Evolutionary conservation across 1,284 basidiomycete species (phyloP), one percentile per base, ranked within the genome.

Genomic region (Trichosporon sp.): DNA sequence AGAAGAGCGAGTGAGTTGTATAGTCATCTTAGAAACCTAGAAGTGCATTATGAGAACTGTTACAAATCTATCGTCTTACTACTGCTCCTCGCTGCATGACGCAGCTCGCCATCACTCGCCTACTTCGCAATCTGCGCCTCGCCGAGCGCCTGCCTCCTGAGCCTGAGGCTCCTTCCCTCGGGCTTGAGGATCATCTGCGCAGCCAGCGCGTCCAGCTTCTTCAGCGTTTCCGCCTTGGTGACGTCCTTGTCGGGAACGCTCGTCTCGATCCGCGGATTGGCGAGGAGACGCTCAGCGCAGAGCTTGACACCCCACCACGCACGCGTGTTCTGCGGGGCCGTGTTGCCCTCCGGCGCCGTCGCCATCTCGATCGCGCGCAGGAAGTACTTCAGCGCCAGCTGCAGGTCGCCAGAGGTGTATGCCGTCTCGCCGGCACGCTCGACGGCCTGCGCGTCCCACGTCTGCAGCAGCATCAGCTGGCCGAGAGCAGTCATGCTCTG

Each of bases 261-360:
- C 0, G 76, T 78, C 48, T 76, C 71, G n/a, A 43, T 7, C 43
- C 37, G 21, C 38, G 66, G 19, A 1, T 31, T 2, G 2, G 46
- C 37, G 48, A 84, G 81, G 7, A 87, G 80, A 40, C 10, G 37
- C 91, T 66, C 76, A 94, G 93, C 35, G 59, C 59, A 63, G 71
- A 92, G 85, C 81, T 94, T 94, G 32, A 94, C 87, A 4, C 93
- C 94, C 83, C 91, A 91, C 92, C 93, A 97, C 4, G 92, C 91
- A 51, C 83, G 75, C 3, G 79, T 79, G 12, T 72, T 76, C 14
- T 31, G 59, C 31, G 59, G 59, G 14, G 6, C 8, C 32, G 32
- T 32, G 21, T 70, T 51, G 10, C 66, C 61, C 37, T 68, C 68
- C 0, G 71, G 64, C 11, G 87, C 87, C 64, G 91, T 90, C 16